These are phyloP conservation scores for Coemansia sp. DNA, from an alignment of 192 early-diverging fungal species.

Conservation along the genomic window DNA sequence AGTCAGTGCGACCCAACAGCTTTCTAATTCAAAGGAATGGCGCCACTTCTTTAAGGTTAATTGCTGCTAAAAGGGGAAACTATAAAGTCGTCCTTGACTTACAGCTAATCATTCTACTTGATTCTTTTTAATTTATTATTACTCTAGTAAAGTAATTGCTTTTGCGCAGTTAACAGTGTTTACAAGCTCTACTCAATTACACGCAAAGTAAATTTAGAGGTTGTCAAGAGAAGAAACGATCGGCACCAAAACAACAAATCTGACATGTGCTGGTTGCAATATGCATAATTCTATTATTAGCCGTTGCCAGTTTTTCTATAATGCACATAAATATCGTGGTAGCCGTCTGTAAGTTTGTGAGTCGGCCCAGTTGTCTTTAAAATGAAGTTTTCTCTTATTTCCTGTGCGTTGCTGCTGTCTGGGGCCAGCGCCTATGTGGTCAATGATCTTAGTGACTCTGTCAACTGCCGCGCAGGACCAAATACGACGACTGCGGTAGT, in stretches of 20 bases:
- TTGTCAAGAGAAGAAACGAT: too few species aligned
- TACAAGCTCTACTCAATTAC: too few species aligned
- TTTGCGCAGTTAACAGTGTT: too few species aligned
- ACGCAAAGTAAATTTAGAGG: too few species aligned
- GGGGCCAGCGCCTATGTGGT: background rate
- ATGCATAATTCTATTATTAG: background rate
- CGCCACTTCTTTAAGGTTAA: too few species aligned
- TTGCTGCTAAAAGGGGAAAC: too few species aligned
- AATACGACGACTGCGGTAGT: conserved; percentile 25
- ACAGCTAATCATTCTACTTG: too few species aligned
- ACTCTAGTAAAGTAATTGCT: too few species aligned
- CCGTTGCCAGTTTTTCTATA: background rate
- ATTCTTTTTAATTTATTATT: too few species aligned
- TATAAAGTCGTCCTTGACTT: too few species aligned
- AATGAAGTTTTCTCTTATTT: conserved; percentile 2
- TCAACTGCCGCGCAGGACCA: conserved; percentile 31
- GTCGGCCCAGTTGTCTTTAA: background rate
- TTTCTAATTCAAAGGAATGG: too few species aligned
- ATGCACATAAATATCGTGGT: background rate
- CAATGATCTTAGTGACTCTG: conserved; percentile 6
- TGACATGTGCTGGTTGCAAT: background rate
- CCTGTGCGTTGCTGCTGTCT: background rate
- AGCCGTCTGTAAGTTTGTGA: background rate
- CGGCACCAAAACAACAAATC: background rate
- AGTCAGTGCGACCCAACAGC: too few species aligned